A percentile compares a stretch with the other conserved stretches of the same genome.
These are phyloP conservation scores for Fusarium anthophilum DNA, from an alignment of 2,329 filamentous ascomycete species.

Conservation along the genomic window DNA sequence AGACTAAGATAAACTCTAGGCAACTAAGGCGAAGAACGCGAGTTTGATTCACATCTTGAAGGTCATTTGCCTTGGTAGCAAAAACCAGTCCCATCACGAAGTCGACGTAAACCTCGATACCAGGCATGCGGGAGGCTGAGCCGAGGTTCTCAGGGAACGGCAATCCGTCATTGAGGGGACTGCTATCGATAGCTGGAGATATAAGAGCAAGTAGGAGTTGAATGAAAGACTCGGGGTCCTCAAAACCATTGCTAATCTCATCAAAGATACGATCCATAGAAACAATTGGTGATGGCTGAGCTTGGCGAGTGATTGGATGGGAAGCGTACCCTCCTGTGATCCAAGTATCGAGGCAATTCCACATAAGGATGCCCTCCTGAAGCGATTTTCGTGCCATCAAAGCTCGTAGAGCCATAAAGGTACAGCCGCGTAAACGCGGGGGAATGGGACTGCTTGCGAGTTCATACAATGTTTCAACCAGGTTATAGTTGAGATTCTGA, in stretches of 20 bases:
- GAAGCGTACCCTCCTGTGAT: slow-evolving; percentile 68
- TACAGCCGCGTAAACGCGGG: slow-evolving; percentile 80
- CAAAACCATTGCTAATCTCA: slow-evolving; percentile 80
- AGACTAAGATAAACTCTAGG: slow-evolving; percentile 82
- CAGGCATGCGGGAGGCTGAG: slow-evolving; percentile 76
- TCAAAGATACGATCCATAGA: slow-evolving; percentile 74
- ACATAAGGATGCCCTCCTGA: slow-evolving; percentile 76
- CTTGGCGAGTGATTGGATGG: slow-evolving; percentile 47
- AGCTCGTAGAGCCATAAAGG: slow-evolving; percentile 80
- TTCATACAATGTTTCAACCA: slow-evolving; percentile 79
- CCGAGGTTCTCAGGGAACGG: slow-evolving; percentile 90
- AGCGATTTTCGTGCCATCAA: slow-evolving; percentile 79
- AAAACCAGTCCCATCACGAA: slow-evolving; percentile 86
- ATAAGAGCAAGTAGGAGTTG: slow-evolving; percentile 78
- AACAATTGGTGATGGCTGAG: slow-evolving; percentile 48
- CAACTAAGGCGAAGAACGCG: slow-evolving; percentile 81
- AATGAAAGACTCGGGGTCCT: slow-evolving; percentile 87
- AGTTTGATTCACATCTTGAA: slow-evolving; percentile 73
- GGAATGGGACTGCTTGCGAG: slow-evolving; percentile 82
- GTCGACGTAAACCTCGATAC: slow-evolving; percentile 93
- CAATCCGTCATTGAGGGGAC: slow-evolving; percentile 75
- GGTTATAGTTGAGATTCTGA: slow-evolving; percentile 68
- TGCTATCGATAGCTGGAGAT: slow-evolving; percentile 68
- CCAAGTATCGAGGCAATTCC: slow-evolving; percentile 83
- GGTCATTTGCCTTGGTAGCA: slow-evolving; percentile 70